Base-by-base conservation (phyloP, 352 stramenopile species). In the Pythium brachiatum region DNA sequence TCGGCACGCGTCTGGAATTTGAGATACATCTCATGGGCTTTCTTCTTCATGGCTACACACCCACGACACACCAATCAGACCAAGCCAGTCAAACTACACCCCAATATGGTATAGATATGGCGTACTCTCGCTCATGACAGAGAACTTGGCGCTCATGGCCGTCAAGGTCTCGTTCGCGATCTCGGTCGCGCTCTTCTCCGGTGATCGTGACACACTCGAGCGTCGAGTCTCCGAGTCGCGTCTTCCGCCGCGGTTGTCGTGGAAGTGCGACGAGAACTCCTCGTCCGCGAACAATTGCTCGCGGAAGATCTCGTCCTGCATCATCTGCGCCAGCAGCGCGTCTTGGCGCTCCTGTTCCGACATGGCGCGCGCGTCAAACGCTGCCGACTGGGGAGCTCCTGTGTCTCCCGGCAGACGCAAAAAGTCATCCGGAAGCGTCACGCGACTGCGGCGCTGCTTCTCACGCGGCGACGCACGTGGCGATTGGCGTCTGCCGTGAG, bases 271-370 rank as follows among this genome's bases (percentile, higher is more conserved):
- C n/a, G 76, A 81, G 53, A 92, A 88, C 60, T 94, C 85, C 23
- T 90, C 69, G 39, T 78, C 87, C 15, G 69, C 76, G 20, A 92
- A 60, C 31, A 95, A 64, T 52, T 95, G 72, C 52, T 92, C 66
- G 15, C 83, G 82, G 62, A 94, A 92, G 60, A 92, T 84, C 68
- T 93, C 82, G 53, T 92, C 85, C 62, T 95, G 86, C 46, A 95
- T 51, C 86, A 93, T 95, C 20, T 78, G 78, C 8, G 86, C 86
- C 38, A 95, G 59, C 34, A 83, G 72, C 1, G 80, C 80, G 57
- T 94, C 83, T 41, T 80, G 78, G 38, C 86, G 71, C 52, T 92
- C 83, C 61, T 93, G 86, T 23, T 87, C 82, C 8, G 75, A 81
- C 66, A 88, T 47, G 41, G 62, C 52, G 21, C 58, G 57, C 32